Base-by-base conservation (phyloP, 140 eudicot genomes). In the Stevia rebaudiana region DNA sequence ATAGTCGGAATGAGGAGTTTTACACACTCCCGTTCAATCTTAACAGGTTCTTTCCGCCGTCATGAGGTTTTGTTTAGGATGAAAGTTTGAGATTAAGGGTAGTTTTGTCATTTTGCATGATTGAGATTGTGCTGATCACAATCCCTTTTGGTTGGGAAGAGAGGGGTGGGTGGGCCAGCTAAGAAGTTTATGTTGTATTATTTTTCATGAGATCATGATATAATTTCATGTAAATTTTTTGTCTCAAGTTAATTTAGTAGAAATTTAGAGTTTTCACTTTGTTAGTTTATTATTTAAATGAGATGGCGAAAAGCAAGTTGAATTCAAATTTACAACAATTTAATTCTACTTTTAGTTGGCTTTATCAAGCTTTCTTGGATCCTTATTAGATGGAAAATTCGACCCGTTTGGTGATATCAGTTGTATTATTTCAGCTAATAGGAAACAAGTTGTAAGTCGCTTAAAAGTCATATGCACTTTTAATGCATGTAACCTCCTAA, bases 21-120 rank as follows among this genome's bases (percentile, higher is more conserved):
- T 94, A 94, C 74, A 94, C 99, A 24, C 99, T 94, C n/a, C 99
- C 99, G 11, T 94, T 94, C 86, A 94, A 94, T 70, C 97, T 94
- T 59, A 86, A 94, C 83, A 88, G 99, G n/a, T 94, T 94, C 65
- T 94, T 94, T 81, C 99, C 99, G 57, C 99, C 99, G 19, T 94
- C 99, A 51, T 94, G 72, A 78, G 54, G 18, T 17, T 30, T 37
- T n/a, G n/a, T 2, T 37, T 37, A 21, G 8, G 41, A 39, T 2
- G 19, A 28, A 18, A 41, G 23, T 23, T 50, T 33, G 0, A 36
- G 42, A 43, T 25, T 13, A 50, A 39, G 68, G 56, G 76, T 53
- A 65, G 67, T 76, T 56, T 57, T 10, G 61, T 74, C 78, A 46
- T 76, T 62, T 70, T 48, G 41, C 44, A 58, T 56, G 78, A 70